A percentile compares a stretch with the other conserved stretches of the same genome.
Conservation (phyloP, 2,329 filamentous ascomycete genomes). For the Pestalotiopsis sp. region DNA sequence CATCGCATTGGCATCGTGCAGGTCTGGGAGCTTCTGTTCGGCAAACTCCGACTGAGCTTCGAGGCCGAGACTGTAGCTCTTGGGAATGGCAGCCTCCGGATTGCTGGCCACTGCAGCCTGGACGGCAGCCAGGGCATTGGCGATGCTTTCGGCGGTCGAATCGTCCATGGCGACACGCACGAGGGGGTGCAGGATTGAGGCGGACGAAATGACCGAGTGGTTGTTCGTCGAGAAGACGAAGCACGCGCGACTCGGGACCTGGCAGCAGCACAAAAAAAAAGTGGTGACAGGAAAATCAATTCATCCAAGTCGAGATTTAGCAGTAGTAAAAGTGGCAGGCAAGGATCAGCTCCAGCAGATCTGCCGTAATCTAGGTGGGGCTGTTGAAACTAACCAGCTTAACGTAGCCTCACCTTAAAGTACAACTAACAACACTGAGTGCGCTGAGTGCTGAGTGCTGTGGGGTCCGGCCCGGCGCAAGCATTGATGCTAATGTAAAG, state of each 20-base stretch:
- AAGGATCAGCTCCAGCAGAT: constrained; percentile 7
- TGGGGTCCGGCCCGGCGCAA: not conserved
- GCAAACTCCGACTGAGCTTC: not conserved
- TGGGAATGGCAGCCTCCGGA: constrained; percentile 11
- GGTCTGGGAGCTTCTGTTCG: not conserved
- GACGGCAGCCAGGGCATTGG: constrained; percentile 14
- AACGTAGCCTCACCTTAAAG: not conserved
- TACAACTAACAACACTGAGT: not conserved
- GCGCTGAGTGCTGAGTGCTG: not conserved
- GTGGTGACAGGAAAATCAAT: not conserved
- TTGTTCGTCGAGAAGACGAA: not conserved
- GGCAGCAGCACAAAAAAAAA: not conserved
- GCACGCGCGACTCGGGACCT: not conserved
- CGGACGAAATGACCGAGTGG: not conserved
- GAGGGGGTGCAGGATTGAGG: not conserved
- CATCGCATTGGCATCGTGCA: not conserved
- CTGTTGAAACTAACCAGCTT: not conserved
- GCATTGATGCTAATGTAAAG: not conserved
- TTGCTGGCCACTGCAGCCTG: constrained; percentile 14
- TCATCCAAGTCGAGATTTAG: not conserved
- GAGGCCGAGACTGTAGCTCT: constrained; percentile 1
- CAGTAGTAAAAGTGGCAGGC: not conserved
- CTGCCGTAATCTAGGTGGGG: not conserved
- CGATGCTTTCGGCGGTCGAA: constrained; percentile 12
- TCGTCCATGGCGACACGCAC: constrained; percentile 8